Evolutionary conservation across 768 basidiomycete genomes (phyloP).

Genomic region (Megacollybia marginata): DNA sequence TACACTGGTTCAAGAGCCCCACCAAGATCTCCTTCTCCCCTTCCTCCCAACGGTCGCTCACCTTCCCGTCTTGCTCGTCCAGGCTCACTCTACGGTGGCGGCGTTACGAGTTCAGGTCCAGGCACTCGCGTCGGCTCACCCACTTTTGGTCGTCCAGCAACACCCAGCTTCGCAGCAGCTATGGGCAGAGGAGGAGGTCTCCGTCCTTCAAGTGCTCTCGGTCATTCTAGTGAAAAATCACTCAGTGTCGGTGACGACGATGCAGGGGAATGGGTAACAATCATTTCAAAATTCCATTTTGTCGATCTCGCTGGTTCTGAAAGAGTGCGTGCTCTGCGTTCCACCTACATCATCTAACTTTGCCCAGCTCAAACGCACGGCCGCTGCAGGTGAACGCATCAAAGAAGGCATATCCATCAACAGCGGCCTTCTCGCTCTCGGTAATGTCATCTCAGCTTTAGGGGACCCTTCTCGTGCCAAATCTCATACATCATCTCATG

Average conservation of each 20-base stretch:
- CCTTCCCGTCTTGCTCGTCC: conserved; percentile 74
- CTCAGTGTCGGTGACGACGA: conserved; percentile 45
- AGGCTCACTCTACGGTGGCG: conserved; percentile 61
- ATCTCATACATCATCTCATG: conserved; percentile 76
- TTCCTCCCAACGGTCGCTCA: conserved; percentile 58
- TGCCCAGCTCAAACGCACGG: conserved; percentile 86
- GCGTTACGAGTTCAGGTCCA: conserved; percentile 23
- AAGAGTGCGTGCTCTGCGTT: conserved; percentile 46
- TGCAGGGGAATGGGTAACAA: conserved; percentile 78
- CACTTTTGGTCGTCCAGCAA: conserved; percentile 68
- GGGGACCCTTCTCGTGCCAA: conserved; percentile 88
- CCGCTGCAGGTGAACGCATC: conserved; percentile 91
- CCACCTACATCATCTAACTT: conserved; percentile 8
- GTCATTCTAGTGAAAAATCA: conserved; percentile 50
- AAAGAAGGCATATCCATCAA: conserved; percentile 99
- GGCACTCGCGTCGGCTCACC: conserved; percentile 61
- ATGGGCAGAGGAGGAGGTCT: conserved; percentile 62
- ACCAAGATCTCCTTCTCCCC: conserved; percentile 70
- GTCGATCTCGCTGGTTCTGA: conserved; percentile 98
- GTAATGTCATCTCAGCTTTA: conserved; percentile 97
- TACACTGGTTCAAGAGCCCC: conserved; percentile 64
- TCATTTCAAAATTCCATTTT: conserved; percentile 95
- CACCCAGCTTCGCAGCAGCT: conserved; percentile 72
- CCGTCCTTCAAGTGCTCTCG: conserved; percentile 77
- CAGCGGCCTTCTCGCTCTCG: conserved; percentile 89